Percentiles rank a stretch among this genome's conserved stretches.
phyloP scores from a whole-genome alignment of 176 grass and related monocot genomes.

The Calamus simplicifolius region DNA sequence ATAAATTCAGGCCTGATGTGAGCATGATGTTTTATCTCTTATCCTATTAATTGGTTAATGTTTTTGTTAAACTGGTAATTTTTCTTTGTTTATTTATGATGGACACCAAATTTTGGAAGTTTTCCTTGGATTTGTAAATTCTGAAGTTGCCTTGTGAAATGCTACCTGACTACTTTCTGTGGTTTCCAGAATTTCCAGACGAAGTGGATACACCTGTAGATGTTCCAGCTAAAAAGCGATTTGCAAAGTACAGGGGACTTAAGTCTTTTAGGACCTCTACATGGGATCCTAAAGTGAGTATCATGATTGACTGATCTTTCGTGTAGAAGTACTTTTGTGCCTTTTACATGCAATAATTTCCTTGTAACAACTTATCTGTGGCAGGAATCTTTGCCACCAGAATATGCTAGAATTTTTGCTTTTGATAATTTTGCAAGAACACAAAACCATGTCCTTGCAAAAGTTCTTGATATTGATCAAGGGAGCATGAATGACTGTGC shows the following conservation, averaged over 20 bases:
- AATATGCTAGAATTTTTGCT: constrained; percentile 91
- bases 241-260: constrained; percentile 90
- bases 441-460: constrained; percentile 70
- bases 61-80: too few relatives aligned
- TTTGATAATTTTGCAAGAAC: constrained; percentile 87
- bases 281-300: constrained; percentile 85
- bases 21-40: too few relatives aligned
- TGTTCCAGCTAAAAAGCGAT: constrained; percentile 77
- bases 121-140: too few relatives aligned
- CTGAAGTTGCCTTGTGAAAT: too few relatives aligned
- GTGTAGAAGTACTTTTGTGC: background rate
- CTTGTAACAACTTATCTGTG: constrained; percentile 3
- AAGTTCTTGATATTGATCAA: constrained; percentile 34
- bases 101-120: too few relatives aligned
- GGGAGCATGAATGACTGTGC: constrained; percentile 45
- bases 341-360: background rate
- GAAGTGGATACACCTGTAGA: constrained; percentile 95
- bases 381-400: constrained; percentile 84
- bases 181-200: constrained; percentile 88
- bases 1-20: too few relatives aligned
- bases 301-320: background rate
- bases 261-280: constrained; percentile 92
- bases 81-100: too few relatives aligned
- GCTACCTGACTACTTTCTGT: constrained; percentile 10
- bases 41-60: too few relatives aligned